A percentile compares a stretch with the other conserved stretches of the same genome.
Conservation (phyloP, 1,284 basidiomycete genomes). For the Golubevia pallescens region DNA sequence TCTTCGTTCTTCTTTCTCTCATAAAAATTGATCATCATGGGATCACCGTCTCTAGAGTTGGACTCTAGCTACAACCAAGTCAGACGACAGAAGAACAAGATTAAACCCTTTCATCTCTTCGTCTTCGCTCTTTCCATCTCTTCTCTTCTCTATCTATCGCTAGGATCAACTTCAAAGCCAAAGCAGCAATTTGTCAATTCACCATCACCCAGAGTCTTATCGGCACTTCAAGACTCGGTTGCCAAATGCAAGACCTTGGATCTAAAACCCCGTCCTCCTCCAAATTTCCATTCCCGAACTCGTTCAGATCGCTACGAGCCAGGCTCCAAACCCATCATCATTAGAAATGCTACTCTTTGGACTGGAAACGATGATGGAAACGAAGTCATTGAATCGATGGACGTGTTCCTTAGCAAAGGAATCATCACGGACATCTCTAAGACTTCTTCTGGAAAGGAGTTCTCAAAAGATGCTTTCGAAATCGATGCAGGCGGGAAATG, state of each 20-base stretch:
- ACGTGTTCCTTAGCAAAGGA: conserved; percentile 66
- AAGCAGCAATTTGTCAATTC: no score
- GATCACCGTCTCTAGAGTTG: no score
- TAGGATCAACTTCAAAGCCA: no score
- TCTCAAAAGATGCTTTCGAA: conserved; percentile 33
- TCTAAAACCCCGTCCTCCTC: conserved; percentile 67
- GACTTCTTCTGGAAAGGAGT: conserved; percentile 24
- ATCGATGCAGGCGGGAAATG: conserved; percentile 66
- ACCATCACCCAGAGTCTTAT: no score
- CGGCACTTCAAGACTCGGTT: conserved; percentile 5
- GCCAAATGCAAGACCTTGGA: conserved; percentile 28
- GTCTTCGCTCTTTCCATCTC: no score
- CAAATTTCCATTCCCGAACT: conserved; percentile 69
- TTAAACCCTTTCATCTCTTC: no score
- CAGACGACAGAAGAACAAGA: no score
- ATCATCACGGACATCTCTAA: conserved; percentile 66
- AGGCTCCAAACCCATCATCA: conserved; percentile 73
- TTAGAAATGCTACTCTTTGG: conserved; percentile 81
- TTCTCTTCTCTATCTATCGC: no score
- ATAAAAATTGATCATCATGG: no score
- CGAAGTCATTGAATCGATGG: conserved; percentile 70
- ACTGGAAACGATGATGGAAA: conserved; percentile 75
- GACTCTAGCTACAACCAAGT: no score
- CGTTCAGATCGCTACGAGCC: conserved; percentile 75
- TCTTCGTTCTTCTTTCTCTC: no score